A percentile compares a stretch with the other conserved stretches of the same genome.
Evolutionary conservation across 1,284 basidiomycete species (phyloP).

Genomic region (Melampsora americana): DNA sequence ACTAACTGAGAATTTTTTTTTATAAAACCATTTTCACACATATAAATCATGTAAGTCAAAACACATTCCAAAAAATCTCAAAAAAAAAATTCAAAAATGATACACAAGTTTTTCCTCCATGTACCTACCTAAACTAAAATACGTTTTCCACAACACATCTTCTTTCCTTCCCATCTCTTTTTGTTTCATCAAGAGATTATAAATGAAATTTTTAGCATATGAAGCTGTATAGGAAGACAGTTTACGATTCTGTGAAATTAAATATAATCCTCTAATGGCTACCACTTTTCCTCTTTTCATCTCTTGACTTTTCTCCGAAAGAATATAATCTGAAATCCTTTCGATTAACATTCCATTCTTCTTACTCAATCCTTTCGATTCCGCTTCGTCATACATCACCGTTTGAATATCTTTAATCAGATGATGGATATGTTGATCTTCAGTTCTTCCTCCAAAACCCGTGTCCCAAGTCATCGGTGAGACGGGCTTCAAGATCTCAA

Average conservation of each 20-base stretch:
- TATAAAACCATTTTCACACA: no score
- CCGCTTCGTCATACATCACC: background rate
- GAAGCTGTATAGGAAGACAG: background rate
- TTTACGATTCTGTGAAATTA: background rate
- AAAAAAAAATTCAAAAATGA: no score
- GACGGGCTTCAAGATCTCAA: no score
- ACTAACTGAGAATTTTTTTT: background rate
- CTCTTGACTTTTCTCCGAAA: background rate
- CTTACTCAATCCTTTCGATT: background rate
- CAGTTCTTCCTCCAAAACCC: no score
- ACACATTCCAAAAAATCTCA: no score
- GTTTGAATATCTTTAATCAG: background rate
- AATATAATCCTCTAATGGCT: background rate
- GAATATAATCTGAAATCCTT: background rate
- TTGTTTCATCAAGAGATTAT: background rate
- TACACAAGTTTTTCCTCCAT: background rate
- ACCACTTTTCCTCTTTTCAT: background rate
- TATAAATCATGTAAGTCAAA: background rate
- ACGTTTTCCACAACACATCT: background rate
- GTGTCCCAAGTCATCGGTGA: no score
- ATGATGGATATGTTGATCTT: background rate
- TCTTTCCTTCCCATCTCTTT: background rate
- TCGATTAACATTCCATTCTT: background rate
- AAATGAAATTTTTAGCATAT: background rate
- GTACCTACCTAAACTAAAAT: background rate